Conservation (phyloP, 1,139 yeast genomes). For the Nadsonia commutata region DNA sequence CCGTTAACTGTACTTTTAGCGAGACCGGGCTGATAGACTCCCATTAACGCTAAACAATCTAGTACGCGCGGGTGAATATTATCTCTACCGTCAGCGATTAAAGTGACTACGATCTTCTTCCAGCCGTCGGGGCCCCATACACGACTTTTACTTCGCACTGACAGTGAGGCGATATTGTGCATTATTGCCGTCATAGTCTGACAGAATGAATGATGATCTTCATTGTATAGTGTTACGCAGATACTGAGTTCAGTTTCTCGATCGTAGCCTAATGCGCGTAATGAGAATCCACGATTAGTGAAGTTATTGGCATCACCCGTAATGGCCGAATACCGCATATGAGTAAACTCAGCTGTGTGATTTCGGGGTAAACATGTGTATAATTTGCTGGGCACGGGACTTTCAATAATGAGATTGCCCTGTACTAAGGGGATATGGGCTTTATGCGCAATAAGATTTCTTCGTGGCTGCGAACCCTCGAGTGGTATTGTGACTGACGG, state of each 20-base stretch:
- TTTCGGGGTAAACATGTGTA: slow-evolving; percentile 64
- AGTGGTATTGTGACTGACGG: no score
- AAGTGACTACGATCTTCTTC: slow-evolving; percentile 83
- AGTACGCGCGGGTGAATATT: slow-evolving; percentile 66
- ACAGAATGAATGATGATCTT: slow-evolving; percentile 74
- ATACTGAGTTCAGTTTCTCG: slow-evolving; percentile 80
- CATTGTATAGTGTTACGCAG: slow-evolving; percentile 89
- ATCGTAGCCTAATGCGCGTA: slow-evolving; percentile 58
- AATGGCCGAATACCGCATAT: slow-evolving; percentile 64
- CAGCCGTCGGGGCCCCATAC: slow-evolving; percentile 71
- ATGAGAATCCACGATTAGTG: slow-evolving; percentile 47
- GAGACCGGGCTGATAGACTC: slow-evolving; percentile 89
- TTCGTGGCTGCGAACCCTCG: slow-evolving; percentile 38
- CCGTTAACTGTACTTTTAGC: slow-evolving; percentile 84
- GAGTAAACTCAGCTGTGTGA: slow-evolving; percentile 72
- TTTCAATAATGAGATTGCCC: slow-evolving; percentile 76
- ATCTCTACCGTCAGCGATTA: slow-evolving; percentile 67
- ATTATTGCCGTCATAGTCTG: slow-evolving; percentile 87
- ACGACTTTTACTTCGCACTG: slow-evolving; percentile 44
- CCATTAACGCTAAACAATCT: slow-evolving; percentile 79
- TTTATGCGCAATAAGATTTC: slow-evolving; percentile 41
- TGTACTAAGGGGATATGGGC: slow-evolving; percentile 54
- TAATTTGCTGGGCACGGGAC: slow-evolving; percentile 82
- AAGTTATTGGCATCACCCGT: slow-evolving; percentile 76
- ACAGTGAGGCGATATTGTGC: slow-evolving; percentile 76